Evolutionary conservation across 73 alveolate species (phyloP).

Genomic region (Symbiodinium natans): DNA sequence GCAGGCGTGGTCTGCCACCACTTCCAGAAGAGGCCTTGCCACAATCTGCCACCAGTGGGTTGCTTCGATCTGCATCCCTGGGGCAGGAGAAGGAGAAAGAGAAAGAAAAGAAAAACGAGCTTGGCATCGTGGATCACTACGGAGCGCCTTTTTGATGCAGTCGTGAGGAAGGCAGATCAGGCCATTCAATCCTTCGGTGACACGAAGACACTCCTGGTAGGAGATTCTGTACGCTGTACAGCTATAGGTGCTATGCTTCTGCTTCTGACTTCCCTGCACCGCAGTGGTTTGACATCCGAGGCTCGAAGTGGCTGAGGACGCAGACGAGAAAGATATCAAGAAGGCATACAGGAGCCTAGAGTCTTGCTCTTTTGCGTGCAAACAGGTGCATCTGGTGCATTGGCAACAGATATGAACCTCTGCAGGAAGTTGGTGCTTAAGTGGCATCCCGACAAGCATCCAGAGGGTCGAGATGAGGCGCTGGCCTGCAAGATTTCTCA

Average conservation of each 20-base stretch:
- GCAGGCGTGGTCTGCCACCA: conserved; percentile 19
- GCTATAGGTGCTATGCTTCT: no score
- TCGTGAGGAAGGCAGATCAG: no score
- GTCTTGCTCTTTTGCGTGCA: background rate
- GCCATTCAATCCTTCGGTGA: no score
- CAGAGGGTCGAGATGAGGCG: conserved; percentile 86
- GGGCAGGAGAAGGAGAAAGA: conserved; percentile 17
- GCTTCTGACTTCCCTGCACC: no score
- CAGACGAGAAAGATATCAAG: conserved; percentile 92
- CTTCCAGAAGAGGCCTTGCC: background rate
- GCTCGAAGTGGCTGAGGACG: conserved; percentile 75
- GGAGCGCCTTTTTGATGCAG: conserved; percentile 28
- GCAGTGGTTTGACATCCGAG: background rate
- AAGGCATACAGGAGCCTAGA: conserved; percentile 95
- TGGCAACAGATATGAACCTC: no score
- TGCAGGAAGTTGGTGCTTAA: conserved; percentile 95
- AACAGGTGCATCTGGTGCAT: background rate
- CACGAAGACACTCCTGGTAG: no score
- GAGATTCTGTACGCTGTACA: no score
- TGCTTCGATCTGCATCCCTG: background rate
- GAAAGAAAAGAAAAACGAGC: conserved; percentile 17
- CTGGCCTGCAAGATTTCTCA: background rate
- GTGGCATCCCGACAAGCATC: conserved; percentile 97
- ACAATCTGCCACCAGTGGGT: no score
- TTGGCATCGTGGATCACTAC: conserved; percentile 71